These are phyloP conservation scores for Aspergillus leporis DNA, from an alignment of 495 filamentous ascomycete genomes.

Conservation along the genomic window DNA sequence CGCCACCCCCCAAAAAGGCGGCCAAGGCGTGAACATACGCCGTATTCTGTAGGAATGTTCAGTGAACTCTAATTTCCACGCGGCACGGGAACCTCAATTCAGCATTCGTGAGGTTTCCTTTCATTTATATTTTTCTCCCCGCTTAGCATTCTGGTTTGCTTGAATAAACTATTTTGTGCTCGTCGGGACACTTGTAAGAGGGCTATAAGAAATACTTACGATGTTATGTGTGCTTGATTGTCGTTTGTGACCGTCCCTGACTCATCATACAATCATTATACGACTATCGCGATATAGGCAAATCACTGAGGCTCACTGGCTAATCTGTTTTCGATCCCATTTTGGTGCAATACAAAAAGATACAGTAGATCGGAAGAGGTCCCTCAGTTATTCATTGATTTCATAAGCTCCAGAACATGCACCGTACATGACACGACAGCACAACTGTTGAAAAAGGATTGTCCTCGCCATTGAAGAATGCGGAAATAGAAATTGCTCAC, in stretches of 20 bases:
- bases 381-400: background rate
- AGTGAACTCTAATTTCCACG: background rate
- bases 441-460: background rate
- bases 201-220: background rate
- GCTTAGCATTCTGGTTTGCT: background rate
- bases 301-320: slow-evolving; percentile 8
- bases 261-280: slow-evolving; percentile 8
- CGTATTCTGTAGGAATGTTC: background rate
- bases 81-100: background rate
- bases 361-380: background rate
- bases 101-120: background rate
- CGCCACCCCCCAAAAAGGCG: slow-evolving; percentile 45
- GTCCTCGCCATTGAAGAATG: background rate
- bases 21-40: slow-evolving; percentile 25
- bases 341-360: background rate
- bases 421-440: background rate
- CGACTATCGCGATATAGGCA: slow-evolving; percentile 7
- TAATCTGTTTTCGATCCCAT: background rate
- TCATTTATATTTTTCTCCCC: background rate
- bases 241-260: background rate
- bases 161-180: background rate
- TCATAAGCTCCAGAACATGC: background rate
- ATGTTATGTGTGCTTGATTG: background rate
- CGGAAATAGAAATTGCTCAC: slow-evolving; percentile 1
- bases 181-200: background rate